phyloP scores from a whole-genome alignment of 148 eudicot genomes.

The Rhododendron vialii region DNA sequence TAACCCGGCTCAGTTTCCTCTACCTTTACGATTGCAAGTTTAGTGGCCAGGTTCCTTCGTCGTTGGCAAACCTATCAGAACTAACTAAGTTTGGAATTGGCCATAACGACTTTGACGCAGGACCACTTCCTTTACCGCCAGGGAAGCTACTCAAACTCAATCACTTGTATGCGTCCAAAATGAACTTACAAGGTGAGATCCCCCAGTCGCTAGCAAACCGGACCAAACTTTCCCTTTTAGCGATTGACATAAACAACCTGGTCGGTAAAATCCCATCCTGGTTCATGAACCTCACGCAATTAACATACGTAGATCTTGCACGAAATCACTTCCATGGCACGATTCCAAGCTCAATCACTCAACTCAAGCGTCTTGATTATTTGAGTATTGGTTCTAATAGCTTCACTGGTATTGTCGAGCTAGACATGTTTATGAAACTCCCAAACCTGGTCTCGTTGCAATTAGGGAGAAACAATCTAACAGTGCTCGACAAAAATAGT shows the following conservation, averaged over 20 bases:
- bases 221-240: not conserved
- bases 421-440: slow-evolving; percentile 7
- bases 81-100: not conserved
- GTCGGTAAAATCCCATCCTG: slow-evolving; percentile 17
- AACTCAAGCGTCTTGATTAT: not conserved
- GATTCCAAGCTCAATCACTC: slow-evolving; percentile 2
- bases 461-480: not conserved
- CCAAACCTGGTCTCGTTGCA: not conserved
- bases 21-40: not conserved
- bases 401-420: slow-evolving; percentile 1
- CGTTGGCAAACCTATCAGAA: not conserved
- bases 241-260: slow-evolving; percentile 3
- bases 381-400: not conserved
- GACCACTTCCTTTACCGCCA: not conserved
- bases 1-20: not conserved
- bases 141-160: not conserved
- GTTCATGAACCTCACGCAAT: slow-evolving; percentile 13
- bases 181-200: slow-evolving; percentile 6
- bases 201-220: slow-evolving; percentile 17
- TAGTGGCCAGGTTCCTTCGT: not conserved
- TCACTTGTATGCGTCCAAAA: not conserved
- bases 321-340: slow-evolving; percentile 17
- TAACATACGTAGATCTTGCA: not conserved
- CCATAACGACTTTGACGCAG: not conserved
- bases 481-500: not conserved